phyloP scores from a whole-genome alignment of 2,329 filamentous ascomycete genomes.

The Colletotrichum sp. region DNA sequence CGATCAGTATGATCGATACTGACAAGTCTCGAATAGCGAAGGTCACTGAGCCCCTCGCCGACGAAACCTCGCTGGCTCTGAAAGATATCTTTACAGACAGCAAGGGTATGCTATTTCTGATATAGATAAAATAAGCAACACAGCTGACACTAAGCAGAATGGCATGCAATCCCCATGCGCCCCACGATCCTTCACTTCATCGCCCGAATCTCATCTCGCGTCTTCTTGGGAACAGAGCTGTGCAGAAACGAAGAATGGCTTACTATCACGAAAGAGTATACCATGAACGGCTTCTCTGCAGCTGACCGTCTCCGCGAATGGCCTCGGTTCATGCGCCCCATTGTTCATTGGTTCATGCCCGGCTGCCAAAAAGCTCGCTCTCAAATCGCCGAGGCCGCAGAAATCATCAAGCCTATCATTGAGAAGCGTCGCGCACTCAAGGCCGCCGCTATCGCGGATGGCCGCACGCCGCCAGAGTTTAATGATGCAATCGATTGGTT shows the following conservation, averaged over 20 bases:
- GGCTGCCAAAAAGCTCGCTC: conserved; percentile 39
- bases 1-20: too few species aligned
- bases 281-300: conserved; percentile 40
- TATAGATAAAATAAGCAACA: background rate
- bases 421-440: conserved; percentile 28
- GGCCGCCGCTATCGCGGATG: conserved; percentile 26
- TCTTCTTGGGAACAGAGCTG: conserved; percentile 50
- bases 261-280: conserved; percentile 46
- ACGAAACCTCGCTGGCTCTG: background rate
- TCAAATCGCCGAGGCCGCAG: conserved; percentile 38
- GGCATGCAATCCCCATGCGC: conserved; percentile 4
- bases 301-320: conserved; percentile 42
- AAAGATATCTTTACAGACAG: background rate
- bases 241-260: conserved; percentile 54
- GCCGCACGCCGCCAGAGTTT: conserved; percentile 6
- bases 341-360: conserved; percentile 50
- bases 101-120: background rate
- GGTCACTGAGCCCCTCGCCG: conserved; percentile 6
- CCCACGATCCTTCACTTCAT: conserved; percentile 34
- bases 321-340: conserved; percentile 41
- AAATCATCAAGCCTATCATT: conserved; percentile 38
- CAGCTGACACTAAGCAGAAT: conserved; percentile 22
- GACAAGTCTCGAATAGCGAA: background rate
- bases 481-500: conserved; percentile 51
- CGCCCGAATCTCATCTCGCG: conserved; percentile 52